Evolutionary conservation across 2,329 filamentous ascomycete species (phyloP).

Genomic region (Colletotrichum brevisporum): DNA sequence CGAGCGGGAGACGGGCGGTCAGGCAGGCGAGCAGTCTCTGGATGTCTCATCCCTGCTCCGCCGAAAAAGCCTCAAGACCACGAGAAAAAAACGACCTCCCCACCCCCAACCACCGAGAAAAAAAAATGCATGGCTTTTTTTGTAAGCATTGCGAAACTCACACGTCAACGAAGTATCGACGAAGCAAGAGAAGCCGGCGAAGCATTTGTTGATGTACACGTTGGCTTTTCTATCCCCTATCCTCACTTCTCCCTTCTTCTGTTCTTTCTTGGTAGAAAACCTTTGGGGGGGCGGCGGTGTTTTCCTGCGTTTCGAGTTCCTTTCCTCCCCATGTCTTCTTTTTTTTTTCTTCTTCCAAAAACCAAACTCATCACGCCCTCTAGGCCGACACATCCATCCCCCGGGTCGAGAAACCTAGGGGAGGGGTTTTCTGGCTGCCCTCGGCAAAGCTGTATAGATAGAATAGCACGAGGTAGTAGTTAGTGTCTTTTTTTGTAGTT

Average conservation of each 20-base stretch:
- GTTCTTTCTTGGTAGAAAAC: slow-evolving; percentile 14
- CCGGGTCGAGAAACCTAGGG: too few species aligned
- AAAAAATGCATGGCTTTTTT: slow-evolving; percentile 16
- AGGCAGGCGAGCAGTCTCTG: background rate
- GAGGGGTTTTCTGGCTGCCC: background rate
- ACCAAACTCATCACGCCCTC: background rate
- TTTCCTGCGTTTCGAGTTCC: too few species aligned
- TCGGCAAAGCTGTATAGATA: slow-evolving; percentile 26
- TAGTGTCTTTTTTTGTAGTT: too few species aligned
- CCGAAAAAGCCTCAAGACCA: too few species aligned
- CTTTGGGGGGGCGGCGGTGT: background rate
- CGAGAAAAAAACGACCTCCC: too few species aligned
- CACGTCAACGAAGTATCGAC: slow-evolving; percentile 9
- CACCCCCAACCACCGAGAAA: too few species aligned
- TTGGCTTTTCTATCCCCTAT: background rate
- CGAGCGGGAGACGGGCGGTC: slow-evolving; percentile 6
- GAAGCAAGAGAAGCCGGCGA: background rate
- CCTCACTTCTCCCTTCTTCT: background rate
- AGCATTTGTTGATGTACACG: background rate
- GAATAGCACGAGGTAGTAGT: slow-evolving; percentile 34
- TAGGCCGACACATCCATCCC: background rate
- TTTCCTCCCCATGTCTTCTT: too few species aligned
- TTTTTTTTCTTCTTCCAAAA: too few species aligned
- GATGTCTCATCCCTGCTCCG: background rate
- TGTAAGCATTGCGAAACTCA: slow-evolving; percentile 1